A percentile compares a stretch with the other conserved stretches of the same genome.
phyloP scores from a whole-genome alignment of 2,329 filamentous ascomycete genomes.

The Emericellopsis cladophorae region DNA sequence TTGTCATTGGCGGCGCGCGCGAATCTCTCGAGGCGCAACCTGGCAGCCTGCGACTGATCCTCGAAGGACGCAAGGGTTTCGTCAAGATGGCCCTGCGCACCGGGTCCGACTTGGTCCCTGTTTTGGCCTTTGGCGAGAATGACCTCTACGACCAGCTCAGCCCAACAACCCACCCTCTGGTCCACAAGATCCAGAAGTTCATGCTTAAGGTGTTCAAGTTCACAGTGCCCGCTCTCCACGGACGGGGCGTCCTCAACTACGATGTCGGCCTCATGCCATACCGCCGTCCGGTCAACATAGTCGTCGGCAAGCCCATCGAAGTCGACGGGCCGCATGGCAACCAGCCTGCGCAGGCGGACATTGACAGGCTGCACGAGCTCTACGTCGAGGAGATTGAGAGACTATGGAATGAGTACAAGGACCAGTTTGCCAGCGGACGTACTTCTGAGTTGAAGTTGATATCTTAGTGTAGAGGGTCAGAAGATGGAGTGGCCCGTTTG shows the following conservation, averaged over 20 bases:
- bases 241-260: constrained; percentile 90
- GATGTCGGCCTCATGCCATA: constrained; percentile 96
- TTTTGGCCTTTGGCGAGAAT: constrained; percentile 89
- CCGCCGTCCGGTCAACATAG: constrained; percentile 73
- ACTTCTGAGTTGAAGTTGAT: constrained; percentile 56
- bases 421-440: constrained; percentile 53
- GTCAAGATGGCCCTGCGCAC: constrained; percentile 85
- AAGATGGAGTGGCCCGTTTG: too few relatives aligned
- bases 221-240: constrained; percentile 82
- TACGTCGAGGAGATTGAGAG: constrained; percentile 67
- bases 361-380: constrained; percentile 65
- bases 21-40: constrained; percentile 87
- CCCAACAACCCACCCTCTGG: constrained; percentile 60
- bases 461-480: constrained; percentile 21
- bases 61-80: constrained; percentile 80
- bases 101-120: constrained; percentile 88
- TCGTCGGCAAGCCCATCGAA: constrained; percentile 71
- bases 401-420: constrained; percentile 69
- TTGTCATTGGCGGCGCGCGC: constrained; percentile 84
- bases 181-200: constrained; percentile 72
- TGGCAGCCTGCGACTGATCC: constrained; percentile 60
- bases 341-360: constrained; percentile 59
- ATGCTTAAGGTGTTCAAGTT: constrained; percentile 83
- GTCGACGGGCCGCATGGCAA: constrained; percentile 42
- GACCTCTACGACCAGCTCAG: constrained; percentile 87